Base-by-base conservation (phyloP, 2,329 filamentous ascomycete species). In the Exophiala bonariae region DNA sequence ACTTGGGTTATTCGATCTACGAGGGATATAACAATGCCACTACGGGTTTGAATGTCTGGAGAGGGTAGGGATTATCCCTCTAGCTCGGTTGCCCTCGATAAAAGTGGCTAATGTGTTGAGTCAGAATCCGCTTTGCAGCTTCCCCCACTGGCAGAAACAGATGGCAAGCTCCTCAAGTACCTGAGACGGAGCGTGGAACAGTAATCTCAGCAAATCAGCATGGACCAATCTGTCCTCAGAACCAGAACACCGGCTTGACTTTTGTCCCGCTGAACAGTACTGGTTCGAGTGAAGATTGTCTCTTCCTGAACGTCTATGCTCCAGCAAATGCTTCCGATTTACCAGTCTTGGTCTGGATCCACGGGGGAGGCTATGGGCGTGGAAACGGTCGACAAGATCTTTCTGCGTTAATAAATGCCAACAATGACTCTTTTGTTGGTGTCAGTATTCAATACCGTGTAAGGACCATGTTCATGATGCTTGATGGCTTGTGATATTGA, bases 381-480 rank as follows among this genome's bases (percentile, higher is more conserved):
- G 37, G 65, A 4, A 59, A 56, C 17, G 56, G 59, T 1, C 49
- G 48, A 5, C 59, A 67, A 32, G 70, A 74, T 43, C 50, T 71
- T 23, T 64, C 61, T n/a, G 31, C 60, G 1, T 62, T 73, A 33
- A 74, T 79, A 37, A 72, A 72, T 33, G 68, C 69, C 3, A 77
- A 75, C 51, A 60, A 67, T n/a, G 71, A 77, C 47, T 63, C 61
- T 3, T 79, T 79, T 44, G 60, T 79, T 32, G 67, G 61, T 13
- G 73, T 79, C n/a, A 60, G 68, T 2, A 75, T 78, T 32, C 73
- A 79, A 52, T 79, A 79, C 52, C 61, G 76, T 11, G 68, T 75
- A 58, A 49, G 63, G 42, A 41, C 50, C 37, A 40, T n/a, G n/a
- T n/a, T n/a, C 5, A n/a, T 10, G 16, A 18, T 10, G 4, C 32